Evolutionary conservation across 495 filamentous ascomycete genomes (phyloP), one percentile per base, ranked within the genome.

Genomic region (Aspergillus sclerotioniger): DNA sequence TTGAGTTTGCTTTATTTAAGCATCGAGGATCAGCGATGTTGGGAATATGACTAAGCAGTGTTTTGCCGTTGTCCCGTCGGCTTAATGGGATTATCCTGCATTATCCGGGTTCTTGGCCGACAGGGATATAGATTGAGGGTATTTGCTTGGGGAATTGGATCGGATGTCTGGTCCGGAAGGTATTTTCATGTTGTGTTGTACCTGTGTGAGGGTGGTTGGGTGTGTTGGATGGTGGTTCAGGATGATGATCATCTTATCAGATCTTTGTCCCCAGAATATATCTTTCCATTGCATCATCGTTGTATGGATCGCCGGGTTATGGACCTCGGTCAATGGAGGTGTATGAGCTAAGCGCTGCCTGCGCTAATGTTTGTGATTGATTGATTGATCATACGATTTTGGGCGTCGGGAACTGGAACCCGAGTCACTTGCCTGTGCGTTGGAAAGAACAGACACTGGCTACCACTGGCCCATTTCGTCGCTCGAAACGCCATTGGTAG

Each of bases 21-120:
- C 12, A 41, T 41, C 37, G 37, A 12, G 12, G 37, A 41, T 41
- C 37, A 41, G 10, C 37, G 1, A n/a, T 25, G 8, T 13, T 41
- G 37, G 13, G 5, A 13, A 41, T 49, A 25, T 49, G 46, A 49
- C 46, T 49, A 49, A 41, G 37, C 37, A 41, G 37, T 41, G 37
- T 15, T 41, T 41, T 41, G 37, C 37, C 37, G 37, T 41, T 41
- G 37, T 41, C 37, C 37, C 37, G 37, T 41, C 37, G 37, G 37
- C 37, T 41, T n/a, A 41, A 41, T 41, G 37, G 37, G 37, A 41
- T 41, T 41, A 41, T n/a, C 13, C 12, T 41, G 37, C 13, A 37
- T 37, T 41, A 41, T 41, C 37, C 37, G 37, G 2, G 13, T 41
- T n/a, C 13, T 41, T 12, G 37, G 12, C n/a, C n/a, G 37, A 41